These are phyloP conservation scores for Xylariaceae sp. DNA, from an alignment of 2,329 filamentous ascomycete genomes.

Conservation along the genomic window DNA sequence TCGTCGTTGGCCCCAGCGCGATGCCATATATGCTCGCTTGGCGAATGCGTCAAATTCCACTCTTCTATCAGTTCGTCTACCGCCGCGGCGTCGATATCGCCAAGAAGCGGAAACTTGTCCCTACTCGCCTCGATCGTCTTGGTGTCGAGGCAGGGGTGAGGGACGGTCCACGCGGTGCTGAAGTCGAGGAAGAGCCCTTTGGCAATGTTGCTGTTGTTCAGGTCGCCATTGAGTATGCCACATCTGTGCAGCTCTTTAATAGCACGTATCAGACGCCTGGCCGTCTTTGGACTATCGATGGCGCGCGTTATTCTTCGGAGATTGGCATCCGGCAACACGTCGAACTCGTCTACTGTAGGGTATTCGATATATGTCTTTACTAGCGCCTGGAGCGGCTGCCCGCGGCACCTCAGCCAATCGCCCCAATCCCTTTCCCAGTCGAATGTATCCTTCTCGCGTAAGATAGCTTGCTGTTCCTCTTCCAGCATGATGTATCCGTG, in stretches of 20 bases:
- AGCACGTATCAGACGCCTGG: background rate
- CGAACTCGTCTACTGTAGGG: background rate
- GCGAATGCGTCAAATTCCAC: background rate
- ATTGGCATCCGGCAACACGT: background rate
- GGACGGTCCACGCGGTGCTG: constrained; percentile 4
- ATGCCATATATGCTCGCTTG: background rate
- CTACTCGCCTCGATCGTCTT: too few relatives aligned
- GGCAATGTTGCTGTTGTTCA: constrained; percentile 1
- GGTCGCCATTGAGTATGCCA: constrained; percentile 1
- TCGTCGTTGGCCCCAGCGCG: background rate
- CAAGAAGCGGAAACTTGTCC: background rate
- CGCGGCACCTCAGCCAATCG: background rate
- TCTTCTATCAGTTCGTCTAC: background rate
- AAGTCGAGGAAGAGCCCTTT: constrained; percentile 4
- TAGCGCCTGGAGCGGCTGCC: background rate
- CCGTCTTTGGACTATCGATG: background rate
- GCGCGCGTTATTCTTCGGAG: background rate
- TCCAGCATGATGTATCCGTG: constrained; percentile 2
- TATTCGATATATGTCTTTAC: constrained; percentile 2
- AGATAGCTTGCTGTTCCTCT: background rate
- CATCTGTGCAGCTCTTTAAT: background rate
- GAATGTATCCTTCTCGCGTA: background rate
- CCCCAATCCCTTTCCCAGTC: constrained; percentile 3
- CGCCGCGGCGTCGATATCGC: background rate
- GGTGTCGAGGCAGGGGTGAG: constrained; percentile 2